Evolutionary conservation across 345 rosid species (phyloP), one percentile per base, ranked within the genome.

Genomic region (Citrus reticulata): DNA sequence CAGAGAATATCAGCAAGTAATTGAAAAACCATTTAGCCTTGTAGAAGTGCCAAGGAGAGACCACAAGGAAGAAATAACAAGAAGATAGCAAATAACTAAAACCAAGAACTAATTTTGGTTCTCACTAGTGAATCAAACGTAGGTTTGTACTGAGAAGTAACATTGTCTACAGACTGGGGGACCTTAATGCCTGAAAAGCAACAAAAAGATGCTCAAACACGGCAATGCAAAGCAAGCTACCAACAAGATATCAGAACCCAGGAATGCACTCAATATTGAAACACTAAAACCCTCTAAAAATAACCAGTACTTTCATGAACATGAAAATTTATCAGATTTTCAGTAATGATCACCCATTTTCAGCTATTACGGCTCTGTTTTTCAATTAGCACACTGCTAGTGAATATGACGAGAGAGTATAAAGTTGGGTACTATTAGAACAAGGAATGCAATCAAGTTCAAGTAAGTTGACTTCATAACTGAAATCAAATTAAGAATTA

Each of bases 141-240:
- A 5, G 93, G 93, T 78, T 92, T 92, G 92, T 90, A 95, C 63
- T 90, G 83, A 80, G 98, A 95, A 49, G 98, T 92, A 67, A 91
- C 93, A 0, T 80, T 89, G 82, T 93, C 98, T 17, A 85, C 95
- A 66, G 13, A 92, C 90, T 91, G 91, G 39, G 99, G 98, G 77
- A 95, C 85, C 86, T 93, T 89, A 73, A 92, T 59, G 65, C 90
- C 98, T 92, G 89, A 58, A 27, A 55, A 42, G 29, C 51, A 5
- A 22, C 4, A 68, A 68, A 39, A n/a, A 1, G 4, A 3, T 37
- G 30, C 24, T 4, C 30, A 10, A 9, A 27, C 66, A 62, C 1
- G 1, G 17, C 34, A 62, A 27, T 13, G 14, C 34, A 27, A 62
- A 39, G 29, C 51, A 37, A n/a, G 27, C 0, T 34, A 20, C 14